Conservation (phyloP, 179 eudicot genomes). For the Vitellaria paradoxa region DNA sequence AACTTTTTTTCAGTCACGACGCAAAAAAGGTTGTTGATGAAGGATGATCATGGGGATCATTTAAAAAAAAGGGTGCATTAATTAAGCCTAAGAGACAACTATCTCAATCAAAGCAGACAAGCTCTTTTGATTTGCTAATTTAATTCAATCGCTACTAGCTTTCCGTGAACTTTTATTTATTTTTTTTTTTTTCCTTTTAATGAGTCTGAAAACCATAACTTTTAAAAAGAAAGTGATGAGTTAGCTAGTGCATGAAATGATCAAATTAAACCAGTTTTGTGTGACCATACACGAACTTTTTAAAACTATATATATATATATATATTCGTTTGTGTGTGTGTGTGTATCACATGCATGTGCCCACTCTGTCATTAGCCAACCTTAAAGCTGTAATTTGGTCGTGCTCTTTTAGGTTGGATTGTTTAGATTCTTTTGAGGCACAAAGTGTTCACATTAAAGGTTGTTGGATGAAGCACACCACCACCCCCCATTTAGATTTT, state of each 20-base stretch:
- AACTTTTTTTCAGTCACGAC: background rate
- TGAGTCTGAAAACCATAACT: background rate
- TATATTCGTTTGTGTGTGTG: too few species aligned
- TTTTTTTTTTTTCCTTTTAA: too few species aligned
- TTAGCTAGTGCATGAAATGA: conserved; percentile 17
- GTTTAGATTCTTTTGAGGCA: background rate
- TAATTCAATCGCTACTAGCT: background rate
- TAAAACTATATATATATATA: background rate
- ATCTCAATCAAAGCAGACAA: conserved; percentile 23
- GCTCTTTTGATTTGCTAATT: background rate
- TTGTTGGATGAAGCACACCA: background rate
- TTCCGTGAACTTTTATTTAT: background rate
- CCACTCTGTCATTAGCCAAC: background rate
- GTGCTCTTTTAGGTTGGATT: background rate
- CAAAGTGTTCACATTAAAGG: too few species aligned
- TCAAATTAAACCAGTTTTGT: conserved; percentile 3
- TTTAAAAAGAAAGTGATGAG: background rate
- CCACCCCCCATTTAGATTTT: background rate
- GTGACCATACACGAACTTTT: background rate
- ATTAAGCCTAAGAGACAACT: background rate
- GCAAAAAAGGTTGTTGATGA: background rate
- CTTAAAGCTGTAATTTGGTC: background rate
- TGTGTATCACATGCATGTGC: too few species aligned
- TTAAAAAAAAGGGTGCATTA: background rate
- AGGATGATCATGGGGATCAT: background rate